These are phyloP conservation scores for Coniochaeta sp. DNA, from an alignment of 2,329 filamentous ascomycete species.

Conservation along the genomic window DNA sequence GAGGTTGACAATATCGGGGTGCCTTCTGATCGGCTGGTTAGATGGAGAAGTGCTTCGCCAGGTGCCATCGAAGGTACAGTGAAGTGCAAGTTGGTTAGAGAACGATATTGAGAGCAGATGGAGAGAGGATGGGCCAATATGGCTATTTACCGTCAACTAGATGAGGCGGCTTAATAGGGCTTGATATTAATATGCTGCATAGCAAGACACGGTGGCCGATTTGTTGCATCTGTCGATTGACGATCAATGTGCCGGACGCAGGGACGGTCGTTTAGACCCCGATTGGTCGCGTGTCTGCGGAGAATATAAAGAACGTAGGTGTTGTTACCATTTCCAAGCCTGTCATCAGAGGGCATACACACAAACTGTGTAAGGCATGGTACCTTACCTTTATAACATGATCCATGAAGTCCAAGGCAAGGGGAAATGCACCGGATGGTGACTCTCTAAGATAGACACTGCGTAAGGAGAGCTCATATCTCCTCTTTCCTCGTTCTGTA, in stretches of 20 bases:
- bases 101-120: background rate
- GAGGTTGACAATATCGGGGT: background rate
- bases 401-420: too few species aligned
- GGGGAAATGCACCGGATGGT: too few species aligned
- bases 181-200: background rate
- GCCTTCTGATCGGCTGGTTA: background rate
- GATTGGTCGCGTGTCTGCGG: background rate
- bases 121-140: background rate
- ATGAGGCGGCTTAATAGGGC: background rate
- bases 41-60: background rate
- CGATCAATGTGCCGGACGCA: background rate
- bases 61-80: background rate
- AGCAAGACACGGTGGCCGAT: background rate
- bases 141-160: background rate
- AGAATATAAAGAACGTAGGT: background rate
- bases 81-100: background rate
- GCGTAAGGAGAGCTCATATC: too few species aligned
- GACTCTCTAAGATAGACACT: too few species aligned
- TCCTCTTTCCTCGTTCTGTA: background rate
- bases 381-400: too few species aligned
- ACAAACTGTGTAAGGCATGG: too few species aligned
- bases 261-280: background rate
- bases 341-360: too few species aligned
- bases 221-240: background rate
- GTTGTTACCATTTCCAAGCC: background rate